Evolutionary conservation across 2,329 filamentous ascomycete genomes (phyloP).

Genomic region (Colletotrichum sp.): DNA sequence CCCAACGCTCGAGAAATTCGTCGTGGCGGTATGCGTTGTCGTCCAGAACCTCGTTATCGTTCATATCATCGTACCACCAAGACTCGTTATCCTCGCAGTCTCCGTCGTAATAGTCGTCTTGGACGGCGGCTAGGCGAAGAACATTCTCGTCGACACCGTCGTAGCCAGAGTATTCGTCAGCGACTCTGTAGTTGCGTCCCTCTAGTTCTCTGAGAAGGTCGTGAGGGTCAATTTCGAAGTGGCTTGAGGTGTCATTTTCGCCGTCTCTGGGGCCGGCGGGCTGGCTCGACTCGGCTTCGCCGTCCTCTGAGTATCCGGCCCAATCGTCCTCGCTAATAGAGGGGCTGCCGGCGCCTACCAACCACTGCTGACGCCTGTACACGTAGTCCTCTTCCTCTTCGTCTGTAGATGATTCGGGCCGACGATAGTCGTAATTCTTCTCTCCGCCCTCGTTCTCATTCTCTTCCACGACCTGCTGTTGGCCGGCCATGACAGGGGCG

Average conservation of each 20-base stretch:
- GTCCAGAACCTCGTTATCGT: not conserved
- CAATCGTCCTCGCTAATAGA: not conserved
- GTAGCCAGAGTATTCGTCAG: not conserved
- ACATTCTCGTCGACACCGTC: not conserved
- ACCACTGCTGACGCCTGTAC: not conserved
- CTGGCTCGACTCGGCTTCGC: not conserved
- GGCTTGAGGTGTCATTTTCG: not conserved
- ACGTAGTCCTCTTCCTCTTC: not conserved
- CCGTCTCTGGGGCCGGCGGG: not conserved
- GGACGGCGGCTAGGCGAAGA: not conserved
- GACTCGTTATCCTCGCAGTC: not conserved
- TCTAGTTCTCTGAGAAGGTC: not conserved
- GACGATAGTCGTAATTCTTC: not conserved
- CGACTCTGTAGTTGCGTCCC: not conserved
- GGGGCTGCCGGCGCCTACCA: not conserved
- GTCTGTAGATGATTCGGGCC: not conserved
- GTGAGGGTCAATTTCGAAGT: not conserved
- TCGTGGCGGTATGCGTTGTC: not conserved
- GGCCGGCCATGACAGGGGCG: not conserved
- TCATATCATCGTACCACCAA: not conserved
- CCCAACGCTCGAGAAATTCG: not conserved
- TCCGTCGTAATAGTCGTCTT: not conserved
- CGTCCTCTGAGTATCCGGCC: not conserved
- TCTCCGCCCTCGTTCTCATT: not conserved
- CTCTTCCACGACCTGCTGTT: not conserved